Conservation (phyloP, 2,329 filamentous ascomycete genomes). For the Penicillium sp. region DNA sequence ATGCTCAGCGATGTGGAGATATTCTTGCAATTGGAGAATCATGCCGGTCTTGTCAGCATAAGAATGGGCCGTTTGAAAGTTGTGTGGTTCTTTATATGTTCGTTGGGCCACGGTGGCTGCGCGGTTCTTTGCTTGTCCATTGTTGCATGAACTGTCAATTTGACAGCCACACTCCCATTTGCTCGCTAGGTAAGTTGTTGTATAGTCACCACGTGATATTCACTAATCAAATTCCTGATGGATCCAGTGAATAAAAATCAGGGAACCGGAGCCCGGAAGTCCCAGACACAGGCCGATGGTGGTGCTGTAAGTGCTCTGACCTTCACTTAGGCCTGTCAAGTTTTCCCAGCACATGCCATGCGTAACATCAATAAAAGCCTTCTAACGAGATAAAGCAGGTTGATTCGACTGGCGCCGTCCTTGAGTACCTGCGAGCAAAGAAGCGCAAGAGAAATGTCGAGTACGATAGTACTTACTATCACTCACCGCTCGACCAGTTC, state of each 20-base stretch:
- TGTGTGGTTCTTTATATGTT: not conserved
- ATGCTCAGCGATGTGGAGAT: not conserved
- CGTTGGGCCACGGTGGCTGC: too few relatives aligned
- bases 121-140: fast-evolving
- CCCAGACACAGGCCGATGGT: too few relatives aligned
- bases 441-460: not conserved
- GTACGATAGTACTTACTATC: not conserved
- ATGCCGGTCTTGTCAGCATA: too few relatives aligned
- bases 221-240: too few relatives aligned
- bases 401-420: not conserved
- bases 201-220: too few relatives aligned
- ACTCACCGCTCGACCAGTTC: not conserved
- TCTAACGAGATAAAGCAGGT: not conserved
- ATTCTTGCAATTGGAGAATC: not conserved
- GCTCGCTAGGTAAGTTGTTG: not conserved
- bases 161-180: fast-evolving
- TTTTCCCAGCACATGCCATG: too few relatives aligned
- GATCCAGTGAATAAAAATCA: too few relatives aligned
- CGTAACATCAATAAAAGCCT: too few relatives aligned
- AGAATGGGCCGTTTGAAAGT: not conserved
- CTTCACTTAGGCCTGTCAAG: too few relatives aligned
- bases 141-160: not conserved
- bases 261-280: too few relatives aligned
- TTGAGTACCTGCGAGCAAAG: not conserved
- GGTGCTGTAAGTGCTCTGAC: too few relatives aligned